Conservation (phyloP, 306 rosid species). For the Urtica urens region DNA sequence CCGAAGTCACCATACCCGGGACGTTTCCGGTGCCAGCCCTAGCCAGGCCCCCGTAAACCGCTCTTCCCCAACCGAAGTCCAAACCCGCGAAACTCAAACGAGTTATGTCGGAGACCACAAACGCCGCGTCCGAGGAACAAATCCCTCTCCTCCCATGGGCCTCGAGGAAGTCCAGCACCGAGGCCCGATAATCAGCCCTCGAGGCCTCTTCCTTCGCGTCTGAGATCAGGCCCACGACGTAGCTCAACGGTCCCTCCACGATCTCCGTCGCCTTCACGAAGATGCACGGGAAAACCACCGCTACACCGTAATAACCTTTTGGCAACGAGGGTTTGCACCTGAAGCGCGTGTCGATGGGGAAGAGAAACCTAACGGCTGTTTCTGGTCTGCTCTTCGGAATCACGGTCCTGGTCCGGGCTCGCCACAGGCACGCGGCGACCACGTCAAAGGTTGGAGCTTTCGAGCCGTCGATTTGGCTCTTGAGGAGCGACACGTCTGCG, state of each 20-base stretch:
- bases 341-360: too few relatives aligned
- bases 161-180: slow-evolving; percentile 28
- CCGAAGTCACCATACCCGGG: slow-evolving; percentile 17
- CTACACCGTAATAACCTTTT: slow-evolving; percentile 23
- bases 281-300: slow-evolving; percentile 1
- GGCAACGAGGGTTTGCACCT: background rate
- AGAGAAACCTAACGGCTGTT: background rate
- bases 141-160: slow-evolving; percentile 13
- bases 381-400: background rate
- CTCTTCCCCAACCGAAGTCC: slow-evolving; percentile 47
- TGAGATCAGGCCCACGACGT: slow-evolving; percentile 20
- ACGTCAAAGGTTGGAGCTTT: slow-evolving; percentile 8
- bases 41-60: slow-evolving; percentile 22
- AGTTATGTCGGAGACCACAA: slow-evolving; percentile 15
- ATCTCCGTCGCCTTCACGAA: background rate
- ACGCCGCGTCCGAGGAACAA: background rate
- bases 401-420: slow-evolving; percentile 4
- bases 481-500: background rate
- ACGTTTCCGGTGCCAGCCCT: slow-evolving; percentile 12
- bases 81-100: background rate
- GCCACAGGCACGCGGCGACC: slow-evolving; percentile 14
- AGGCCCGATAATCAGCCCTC: slow-evolving; percentile 28
- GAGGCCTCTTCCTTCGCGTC: slow-evolving; percentile 12
- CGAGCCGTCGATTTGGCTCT: background rate
- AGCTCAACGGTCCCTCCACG: slow-evolving; percentile 3